Evolutionary conservation across 2,329 filamentous ascomycete species (phyloP).

Genomic region (Trichoderma pleuroti): DNA sequence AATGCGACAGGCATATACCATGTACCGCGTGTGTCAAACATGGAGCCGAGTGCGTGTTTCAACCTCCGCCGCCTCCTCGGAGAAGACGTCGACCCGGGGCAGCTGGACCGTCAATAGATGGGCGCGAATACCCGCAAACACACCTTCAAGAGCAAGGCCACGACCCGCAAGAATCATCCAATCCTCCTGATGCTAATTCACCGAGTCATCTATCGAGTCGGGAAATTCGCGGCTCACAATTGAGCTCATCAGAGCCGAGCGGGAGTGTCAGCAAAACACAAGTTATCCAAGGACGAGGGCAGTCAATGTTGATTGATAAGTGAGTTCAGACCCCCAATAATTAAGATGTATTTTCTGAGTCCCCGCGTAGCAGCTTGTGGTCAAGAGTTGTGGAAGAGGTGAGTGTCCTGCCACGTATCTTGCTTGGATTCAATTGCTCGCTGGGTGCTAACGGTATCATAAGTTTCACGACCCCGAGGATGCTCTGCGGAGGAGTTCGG

Average conservation of each 20-base stretch:
- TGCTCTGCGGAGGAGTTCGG: not conserved
- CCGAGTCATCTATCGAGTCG: not conserved
- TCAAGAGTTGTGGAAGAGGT: conserved; percentile 9
- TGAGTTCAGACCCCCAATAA: not conserved
- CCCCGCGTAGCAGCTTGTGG: not conserved
- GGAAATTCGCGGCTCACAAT: not conserved
- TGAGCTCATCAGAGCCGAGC: not conserved
- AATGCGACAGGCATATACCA: not conserved
- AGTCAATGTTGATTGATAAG: conserved; percentile 9
- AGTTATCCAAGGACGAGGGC: conserved; percentile 4
- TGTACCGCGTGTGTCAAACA: not conserved
- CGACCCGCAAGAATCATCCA: not conserved
- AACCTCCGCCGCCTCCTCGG: not conserved
- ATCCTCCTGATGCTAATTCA: not conserved
- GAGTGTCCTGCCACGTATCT: not conserved
- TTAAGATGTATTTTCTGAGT: not conserved
- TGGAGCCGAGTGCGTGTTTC: conserved; percentile 1
- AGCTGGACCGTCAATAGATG: not conserved
- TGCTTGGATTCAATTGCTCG: not conserved
- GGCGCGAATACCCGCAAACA: not conserved
- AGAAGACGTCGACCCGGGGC: not conserved
- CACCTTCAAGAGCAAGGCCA: not conserved
- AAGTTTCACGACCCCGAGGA: conserved; percentile 4
- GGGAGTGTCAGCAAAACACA: conserved; percentile 4
- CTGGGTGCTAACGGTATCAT: not conserved